Conservation (phyloP, 176 grass and related monocot genomes). For the Melocanna baccifera region DNA sequence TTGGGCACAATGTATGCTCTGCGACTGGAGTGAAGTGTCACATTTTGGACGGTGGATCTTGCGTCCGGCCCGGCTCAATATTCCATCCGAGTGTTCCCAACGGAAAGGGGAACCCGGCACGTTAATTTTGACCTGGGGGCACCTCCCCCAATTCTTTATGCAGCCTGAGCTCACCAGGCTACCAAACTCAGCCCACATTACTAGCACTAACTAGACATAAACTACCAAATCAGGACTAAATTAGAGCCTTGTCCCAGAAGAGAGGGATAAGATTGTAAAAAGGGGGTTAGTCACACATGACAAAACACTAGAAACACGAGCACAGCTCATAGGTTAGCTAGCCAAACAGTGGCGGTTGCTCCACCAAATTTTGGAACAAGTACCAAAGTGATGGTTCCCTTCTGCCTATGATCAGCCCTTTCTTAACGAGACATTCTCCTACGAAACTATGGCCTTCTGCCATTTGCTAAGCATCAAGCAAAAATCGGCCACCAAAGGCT, state of each 20-base stretch:
- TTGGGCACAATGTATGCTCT: background rate
- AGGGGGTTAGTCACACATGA: conserved; percentile 7
- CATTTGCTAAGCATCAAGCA: background rate
- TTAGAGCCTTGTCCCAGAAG: conserved; percentile 9
- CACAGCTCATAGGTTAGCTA: conserved; percentile 35
- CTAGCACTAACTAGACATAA: background rate
- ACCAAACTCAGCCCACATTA: conserved; percentile 14
- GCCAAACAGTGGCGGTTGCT: conserved; percentile 45
- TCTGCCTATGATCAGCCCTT: background rate
- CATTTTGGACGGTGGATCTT: background rate
- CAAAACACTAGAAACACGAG: conserved; percentile 12
- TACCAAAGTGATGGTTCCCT: conserved; percentile 30
- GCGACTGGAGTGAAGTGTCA: background rate
- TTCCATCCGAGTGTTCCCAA: background rate
- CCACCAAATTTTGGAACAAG: conserved; percentile 39
- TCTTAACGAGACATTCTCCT: background rate
- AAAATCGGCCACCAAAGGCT: background rate
- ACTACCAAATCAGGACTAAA: conserved; percentile 35
- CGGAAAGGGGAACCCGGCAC: conserved; percentile 1
- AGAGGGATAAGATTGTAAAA: background rate
- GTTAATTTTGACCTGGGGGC: conserved; percentile 22
- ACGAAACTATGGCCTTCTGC: background rate
- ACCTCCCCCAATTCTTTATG: background rate
- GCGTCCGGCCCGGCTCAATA: too few relatives aligned
- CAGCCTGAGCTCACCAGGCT: conserved; percentile 20